phyloP scores from a whole-genome alignment of 164 flowering plant genomes.

The Tetracentron sinense region DNA sequence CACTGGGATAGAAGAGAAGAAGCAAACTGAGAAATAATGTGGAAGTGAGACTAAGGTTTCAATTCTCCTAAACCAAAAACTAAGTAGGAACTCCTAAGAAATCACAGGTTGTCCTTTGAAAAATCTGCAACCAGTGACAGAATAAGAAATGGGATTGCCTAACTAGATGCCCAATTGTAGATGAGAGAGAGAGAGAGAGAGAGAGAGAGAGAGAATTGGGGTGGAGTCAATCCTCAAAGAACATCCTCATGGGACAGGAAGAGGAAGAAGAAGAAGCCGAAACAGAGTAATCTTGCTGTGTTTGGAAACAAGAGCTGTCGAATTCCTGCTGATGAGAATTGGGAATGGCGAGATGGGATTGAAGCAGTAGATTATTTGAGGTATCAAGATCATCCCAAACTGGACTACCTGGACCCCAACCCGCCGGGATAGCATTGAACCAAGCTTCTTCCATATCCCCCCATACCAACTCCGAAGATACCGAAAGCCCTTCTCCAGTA shows the following conservation, averaged over 20 bases:
- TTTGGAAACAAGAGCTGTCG: conserved; percentile 17
- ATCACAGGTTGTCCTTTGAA: conserved; percentile 19
- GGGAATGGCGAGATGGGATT: conserved; percentile 27
- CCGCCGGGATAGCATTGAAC: conserved; percentile 64
- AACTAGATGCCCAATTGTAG: background rate
- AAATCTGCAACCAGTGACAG: conserved; percentile 21
- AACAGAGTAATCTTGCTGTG: conserved; percentile 15
- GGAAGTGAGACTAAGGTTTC: background rate
- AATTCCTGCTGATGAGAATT: conserved; percentile 25
- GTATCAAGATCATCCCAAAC: conserved; percentile 80
- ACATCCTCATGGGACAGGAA: conserved; percentile 20
- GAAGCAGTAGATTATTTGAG: conserved; percentile 37
- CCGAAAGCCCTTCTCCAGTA: conserved; percentile 19
- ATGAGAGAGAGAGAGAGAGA: background rate
- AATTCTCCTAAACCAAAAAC: background rate
- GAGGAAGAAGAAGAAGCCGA: conserved; percentile 18
- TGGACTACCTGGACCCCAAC: conserved; percentile 88
- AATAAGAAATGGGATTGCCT: background rate
- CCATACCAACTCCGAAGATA: conserved; percentile 51
- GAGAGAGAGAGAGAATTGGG: background rate
- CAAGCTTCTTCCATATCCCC: conserved; percentile 76
- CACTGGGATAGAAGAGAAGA: background rate
- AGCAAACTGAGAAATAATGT: background rate
- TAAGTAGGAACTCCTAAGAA: background rate
- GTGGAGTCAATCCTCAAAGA: conserved; percentile 10